Percentiles rank a stretch among this genome's conserved stretches.
phyloP scores from a whole-genome alignment of 345 rosid species.

The Acer campestre region DNA sequence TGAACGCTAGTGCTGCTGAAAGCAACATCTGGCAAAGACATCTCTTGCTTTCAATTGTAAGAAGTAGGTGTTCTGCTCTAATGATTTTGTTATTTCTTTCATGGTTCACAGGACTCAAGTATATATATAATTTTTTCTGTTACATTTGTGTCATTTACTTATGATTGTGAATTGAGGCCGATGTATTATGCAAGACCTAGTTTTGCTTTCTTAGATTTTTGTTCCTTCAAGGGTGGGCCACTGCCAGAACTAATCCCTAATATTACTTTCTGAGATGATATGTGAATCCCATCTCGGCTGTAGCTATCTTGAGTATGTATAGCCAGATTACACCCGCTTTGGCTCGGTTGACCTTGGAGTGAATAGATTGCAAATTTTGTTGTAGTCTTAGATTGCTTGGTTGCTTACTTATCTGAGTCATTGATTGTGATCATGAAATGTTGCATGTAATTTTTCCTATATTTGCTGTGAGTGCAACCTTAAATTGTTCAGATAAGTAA shows the following conservation, averaged over 20 bases:
- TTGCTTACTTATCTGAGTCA: neutral
- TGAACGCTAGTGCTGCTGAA: constrained; percentile 76
- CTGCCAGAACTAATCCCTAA: neutral
- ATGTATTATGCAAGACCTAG: neutral
- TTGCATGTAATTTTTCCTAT: neutral
- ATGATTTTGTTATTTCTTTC: neutral
- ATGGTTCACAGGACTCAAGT: neutral
- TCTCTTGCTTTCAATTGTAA: constrained; percentile 94
- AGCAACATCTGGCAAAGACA: constrained; percentile 80
- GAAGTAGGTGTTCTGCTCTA: constrained; percentile 59
- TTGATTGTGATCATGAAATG: neutral
- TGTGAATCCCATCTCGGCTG: too few relatives aligned
- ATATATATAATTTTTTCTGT: neutral
- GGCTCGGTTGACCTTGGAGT: neutral
- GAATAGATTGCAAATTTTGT: neutral
- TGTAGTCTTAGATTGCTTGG: neutral
- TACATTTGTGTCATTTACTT: neutral
- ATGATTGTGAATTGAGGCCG: neutral
- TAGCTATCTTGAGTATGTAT: too few relatives aligned
- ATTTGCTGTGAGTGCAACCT: neutral
- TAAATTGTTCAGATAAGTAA: neutral
- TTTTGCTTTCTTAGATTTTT: neutral
- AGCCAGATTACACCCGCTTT: neutral
- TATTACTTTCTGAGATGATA: neutral
- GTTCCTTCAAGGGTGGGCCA: neutral